Conservation (phyloP, 768 basidiomycete species). For the Russula abietina region DNA sequence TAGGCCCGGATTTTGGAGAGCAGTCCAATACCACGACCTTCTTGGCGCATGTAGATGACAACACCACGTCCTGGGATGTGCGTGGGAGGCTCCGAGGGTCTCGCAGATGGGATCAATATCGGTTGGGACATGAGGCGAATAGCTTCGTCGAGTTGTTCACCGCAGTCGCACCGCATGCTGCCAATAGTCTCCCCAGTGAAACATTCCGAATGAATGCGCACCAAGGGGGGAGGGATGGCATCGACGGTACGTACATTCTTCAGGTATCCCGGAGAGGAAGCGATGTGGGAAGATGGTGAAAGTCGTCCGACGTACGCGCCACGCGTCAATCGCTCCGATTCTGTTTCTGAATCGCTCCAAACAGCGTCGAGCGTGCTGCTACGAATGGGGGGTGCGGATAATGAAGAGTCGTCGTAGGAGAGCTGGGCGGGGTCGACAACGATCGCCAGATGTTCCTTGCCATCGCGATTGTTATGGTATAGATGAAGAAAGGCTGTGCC, state of each 20-base stretch:
- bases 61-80: constrained; percentile 81
- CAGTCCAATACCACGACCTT: constrained; percentile 94
- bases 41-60: constrained; percentile 92
- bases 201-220: constrained; percentile 97
- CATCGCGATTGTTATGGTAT: constrained; percentile 89
- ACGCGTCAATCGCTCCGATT: constrained; percentile 86
- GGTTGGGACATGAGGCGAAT: constrained; percentile 80
- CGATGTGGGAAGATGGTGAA: constrained; percentile 42
- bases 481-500: constrained; percentile 90
- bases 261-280: constrained; percentile 30
- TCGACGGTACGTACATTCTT: constrained; percentile 24
- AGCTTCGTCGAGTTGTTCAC: constrained; percentile 98
- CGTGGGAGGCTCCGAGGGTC: constrained; percentile 31
- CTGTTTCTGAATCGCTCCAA: constrained; percentile 83
- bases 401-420: constrained; percentile 35
- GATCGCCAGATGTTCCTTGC: constrained; percentile 93
- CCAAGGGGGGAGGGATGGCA: constrained; percentile 64
- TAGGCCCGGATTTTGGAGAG: constrained; percentile 95
- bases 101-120: constrained; percentile 41
- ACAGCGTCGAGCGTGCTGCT: constrained; percentile 73
- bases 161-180: constrained; percentile 98
- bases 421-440: constrained; percentile 91
- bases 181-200: constrained; percentile 98
- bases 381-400: constrained; percentile 52
- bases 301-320: constrained; percentile 91